Conservation (phyloP, 2,329 filamentous ascomycete species). For the Pestalotiopsis sp. region DNA sequence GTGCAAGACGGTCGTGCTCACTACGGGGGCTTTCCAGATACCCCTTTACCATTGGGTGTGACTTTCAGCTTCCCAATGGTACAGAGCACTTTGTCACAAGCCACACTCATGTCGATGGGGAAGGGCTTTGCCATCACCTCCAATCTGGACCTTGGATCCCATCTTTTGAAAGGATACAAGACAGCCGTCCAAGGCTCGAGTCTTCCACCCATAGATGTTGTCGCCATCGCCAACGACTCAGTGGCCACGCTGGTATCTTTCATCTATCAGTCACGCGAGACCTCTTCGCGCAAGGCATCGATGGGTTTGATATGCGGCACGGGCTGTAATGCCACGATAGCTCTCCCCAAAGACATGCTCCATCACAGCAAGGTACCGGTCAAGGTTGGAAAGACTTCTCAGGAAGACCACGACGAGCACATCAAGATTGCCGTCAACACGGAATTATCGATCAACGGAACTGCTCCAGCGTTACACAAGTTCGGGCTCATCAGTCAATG, state of each 20-base stretch:
- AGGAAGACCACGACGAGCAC: slow-evolving; percentile 45
- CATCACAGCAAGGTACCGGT: slow-evolving; percentile 61
- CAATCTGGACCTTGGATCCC: slow-evolving; percentile 59
- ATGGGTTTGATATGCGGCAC: slow-evolving; percentile 85
- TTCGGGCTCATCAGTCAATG: slow-evolving; percentile 66
- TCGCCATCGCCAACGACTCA: slow-evolving; percentile 79
- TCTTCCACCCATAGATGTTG: slow-evolving; percentile 67
- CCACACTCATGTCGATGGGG: slow-evolving; percentile 67
- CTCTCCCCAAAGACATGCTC: slow-evolving; percentile 63
- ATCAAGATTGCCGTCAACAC: slow-evolving; percentile 78
- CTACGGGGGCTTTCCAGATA: slow-evolving; percentile 40
- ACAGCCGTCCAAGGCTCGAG: slow-evolving; percentile 38
- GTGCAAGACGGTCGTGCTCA: slow-evolving; percentile 56
- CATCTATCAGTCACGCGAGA: slow-evolving; percentile 67
- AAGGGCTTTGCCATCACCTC: slow-evolving; percentile 67
- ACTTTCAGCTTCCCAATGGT: slow-evolving; percentile 72
- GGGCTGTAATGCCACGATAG: slow-evolving; percentile 78
- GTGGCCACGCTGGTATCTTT: slow-evolving; percentile 79
- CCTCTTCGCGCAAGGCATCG: slow-evolving; percentile 61
- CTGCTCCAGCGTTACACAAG: slow-evolving; percentile 65
- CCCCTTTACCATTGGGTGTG: slow-evolving; percentile 62
- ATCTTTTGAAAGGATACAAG: slow-evolving; percentile 60
- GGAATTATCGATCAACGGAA: slow-evolving; percentile 80
- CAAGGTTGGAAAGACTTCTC: slow-evolving; percentile 45
- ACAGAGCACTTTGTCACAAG: slow-evolving; percentile 62